phyloP scores from a whole-genome alignment of 805 yeast species.

The Nakazawaea ambrosiae region DNA sequence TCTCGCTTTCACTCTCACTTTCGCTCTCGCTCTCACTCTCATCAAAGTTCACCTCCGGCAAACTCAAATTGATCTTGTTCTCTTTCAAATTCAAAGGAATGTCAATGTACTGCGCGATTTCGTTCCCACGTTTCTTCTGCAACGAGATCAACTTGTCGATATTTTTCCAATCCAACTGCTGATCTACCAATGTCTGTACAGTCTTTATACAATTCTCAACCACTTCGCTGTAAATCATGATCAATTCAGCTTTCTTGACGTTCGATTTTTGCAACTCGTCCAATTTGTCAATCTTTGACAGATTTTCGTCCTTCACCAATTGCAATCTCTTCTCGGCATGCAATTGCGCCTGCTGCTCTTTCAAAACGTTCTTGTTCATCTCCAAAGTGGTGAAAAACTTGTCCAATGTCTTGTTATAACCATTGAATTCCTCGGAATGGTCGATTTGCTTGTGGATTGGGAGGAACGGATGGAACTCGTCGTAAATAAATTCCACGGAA shows the following conservation, averaged over 20 bases:
- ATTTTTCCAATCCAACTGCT: conserved; percentile 91
- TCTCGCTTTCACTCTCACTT: conserved; percentile 24
- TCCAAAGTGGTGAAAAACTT: conserved; percentile 79
- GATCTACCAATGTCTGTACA: conserved; percentile 61
- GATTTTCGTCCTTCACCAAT: conserved; percentile 68
- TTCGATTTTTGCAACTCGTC: conserved; percentile 56
- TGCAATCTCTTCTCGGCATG: conserved; percentile 69
- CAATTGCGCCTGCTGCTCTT: conserved; percentile 70
- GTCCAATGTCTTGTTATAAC: conserved; percentile 81
- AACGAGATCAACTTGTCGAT: conserved; percentile 68
- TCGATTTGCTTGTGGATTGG: conserved; percentile 29
- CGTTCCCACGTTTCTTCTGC: conserved; percentile 62
- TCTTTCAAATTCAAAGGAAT: conserved; percentile 65
- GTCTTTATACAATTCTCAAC: conserved; percentile 68
- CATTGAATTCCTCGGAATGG: conserved; percentile 34
- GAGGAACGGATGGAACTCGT: conserved; percentile 48
- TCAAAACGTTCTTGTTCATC: conserved; percentile 67
- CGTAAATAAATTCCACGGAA: conserved; percentile 34
- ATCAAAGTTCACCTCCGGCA: conserved; percentile 41
- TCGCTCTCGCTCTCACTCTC: conserved; percentile 21
- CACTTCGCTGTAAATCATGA: conserved; percentile 59
- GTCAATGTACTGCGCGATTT: conserved; percentile 53
- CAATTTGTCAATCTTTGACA: conserved; percentile 60
- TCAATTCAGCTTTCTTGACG: conserved; percentile 62
- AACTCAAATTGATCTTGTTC: conserved; percentile 52